Evolutionary conservation across 495 filamentous ascomycete species (phyloP).

Genomic region (Aspergillus bertholletiae): DNA sequence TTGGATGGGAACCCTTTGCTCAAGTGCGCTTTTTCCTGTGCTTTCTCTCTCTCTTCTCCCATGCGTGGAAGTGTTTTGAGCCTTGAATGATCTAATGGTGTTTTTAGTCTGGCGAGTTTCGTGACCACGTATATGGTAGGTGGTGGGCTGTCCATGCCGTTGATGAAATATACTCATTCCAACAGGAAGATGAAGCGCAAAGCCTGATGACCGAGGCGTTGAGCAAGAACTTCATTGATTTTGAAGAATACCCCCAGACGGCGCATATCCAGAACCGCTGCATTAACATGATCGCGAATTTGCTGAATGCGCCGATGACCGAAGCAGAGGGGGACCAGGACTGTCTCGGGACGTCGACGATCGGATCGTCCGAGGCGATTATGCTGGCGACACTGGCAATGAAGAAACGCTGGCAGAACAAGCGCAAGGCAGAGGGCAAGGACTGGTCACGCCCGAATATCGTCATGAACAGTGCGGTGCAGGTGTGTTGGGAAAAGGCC

Average conservation of each 20-base stretch:
- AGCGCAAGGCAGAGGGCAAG: constrained; percentile 73
- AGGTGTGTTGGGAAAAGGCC: constrained; percentile 96
- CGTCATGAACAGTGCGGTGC: constrained; percentile 87
- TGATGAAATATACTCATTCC: neutral
- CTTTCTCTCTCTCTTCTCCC: too few relatives aligned
- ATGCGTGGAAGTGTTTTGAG: too few relatives aligned
- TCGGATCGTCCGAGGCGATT: constrained; percentile 85
- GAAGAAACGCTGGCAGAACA: constrained; percentile 93
- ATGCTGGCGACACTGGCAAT: constrained; percentile 88
- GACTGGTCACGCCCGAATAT: constrained; percentile 76
- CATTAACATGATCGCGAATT: constrained; percentile 87
- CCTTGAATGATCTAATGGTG: too few relatives aligned
- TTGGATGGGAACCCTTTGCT: constrained; percentile 86
- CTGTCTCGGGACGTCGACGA: constrained; percentile 79
- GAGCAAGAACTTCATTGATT: constrained; percentile 92
- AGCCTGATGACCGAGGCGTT: constrained; percentile 86
- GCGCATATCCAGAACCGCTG: constrained; percentile 92
- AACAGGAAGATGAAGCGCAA: constrained; percentile 81
- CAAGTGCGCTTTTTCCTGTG: constrained; percentile 51
- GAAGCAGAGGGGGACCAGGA: constrained; percentile 40
- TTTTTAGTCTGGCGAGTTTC: constrained; percentile 66
- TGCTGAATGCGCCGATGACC: constrained; percentile 68
- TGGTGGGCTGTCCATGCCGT: neutral
- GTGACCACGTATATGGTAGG: constrained; percentile 83
- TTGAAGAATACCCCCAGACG: constrained; percentile 85